Conservation (phyloP, 768 basidiomycete genomes). For the Kwoniella bestiolae region DNA sequence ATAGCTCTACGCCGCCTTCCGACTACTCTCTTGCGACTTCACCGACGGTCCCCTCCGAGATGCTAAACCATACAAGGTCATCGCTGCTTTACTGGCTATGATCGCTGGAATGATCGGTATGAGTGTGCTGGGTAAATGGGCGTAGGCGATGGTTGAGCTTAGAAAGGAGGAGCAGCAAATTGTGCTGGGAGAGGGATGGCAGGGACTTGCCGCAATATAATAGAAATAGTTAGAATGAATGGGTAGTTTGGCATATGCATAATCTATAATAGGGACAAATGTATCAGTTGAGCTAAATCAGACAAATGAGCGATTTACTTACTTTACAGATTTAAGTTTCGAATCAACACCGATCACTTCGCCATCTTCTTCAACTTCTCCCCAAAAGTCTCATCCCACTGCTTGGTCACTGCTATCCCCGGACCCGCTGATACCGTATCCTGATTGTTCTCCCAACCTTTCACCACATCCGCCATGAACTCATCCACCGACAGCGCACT, state of each 20-base stretch:
- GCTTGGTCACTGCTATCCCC: constrained; percentile 20
- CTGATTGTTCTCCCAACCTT: constrained; percentile 37
- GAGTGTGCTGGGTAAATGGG: constrained; percentile 53
- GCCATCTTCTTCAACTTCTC: constrained; percentile 32
- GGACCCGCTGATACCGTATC: constrained; percentile 38
- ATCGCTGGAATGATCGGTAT: constrained; percentile 45
- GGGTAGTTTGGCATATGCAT: background rate
- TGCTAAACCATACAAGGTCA: constrained; percentile 31
- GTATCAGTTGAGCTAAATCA: background rate
- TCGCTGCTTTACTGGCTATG: constrained; percentile 38
- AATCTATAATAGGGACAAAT: background rate
- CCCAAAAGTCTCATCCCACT: constrained; percentile 37
- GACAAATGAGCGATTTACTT: no score
- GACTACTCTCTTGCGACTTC: constrained; percentile 46
- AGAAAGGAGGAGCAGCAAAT: background rate
- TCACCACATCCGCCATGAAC: constrained; percentile 41
- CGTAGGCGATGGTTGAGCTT: constrained; percentile 10
- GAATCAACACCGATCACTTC: background rate
- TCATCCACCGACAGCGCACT: constrained; percentile 36
- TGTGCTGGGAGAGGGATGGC: no score
- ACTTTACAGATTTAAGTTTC: no score
- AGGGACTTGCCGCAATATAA: background rate
- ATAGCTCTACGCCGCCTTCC: constrained; percentile 24
- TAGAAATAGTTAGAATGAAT: background rate
- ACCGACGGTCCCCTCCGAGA: constrained; percentile 40